A percentile compares a stretch with the other conserved stretches of the same genome.
Conservation (phyloP, 2,329 filamentous ascomycete species). For the Fusarium penzigii region DNA sequence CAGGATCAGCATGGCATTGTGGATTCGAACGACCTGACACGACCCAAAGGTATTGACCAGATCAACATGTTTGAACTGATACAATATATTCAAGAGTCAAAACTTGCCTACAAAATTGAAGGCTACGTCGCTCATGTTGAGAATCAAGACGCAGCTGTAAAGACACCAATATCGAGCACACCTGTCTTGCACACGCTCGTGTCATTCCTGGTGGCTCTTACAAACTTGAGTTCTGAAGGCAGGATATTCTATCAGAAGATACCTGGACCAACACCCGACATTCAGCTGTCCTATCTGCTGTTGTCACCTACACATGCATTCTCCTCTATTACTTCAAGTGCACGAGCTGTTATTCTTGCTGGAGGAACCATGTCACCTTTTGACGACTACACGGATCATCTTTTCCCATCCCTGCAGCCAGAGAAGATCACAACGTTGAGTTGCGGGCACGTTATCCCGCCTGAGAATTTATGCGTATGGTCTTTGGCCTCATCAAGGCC, state of each 20-base stretch:
- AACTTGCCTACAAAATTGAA: slow-evolving; percentile 91
- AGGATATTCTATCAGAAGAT: slow-evolving; percentile 64
- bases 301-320: slow-evolving; percentile 92
- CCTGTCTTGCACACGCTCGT: slow-evolving; percentile 58
- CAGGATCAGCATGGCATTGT: slow-evolving; percentile 64
- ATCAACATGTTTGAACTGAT: slow-evolving; percentile 92
- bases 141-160: slow-evolving; percentile 40
- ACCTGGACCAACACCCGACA: slow-evolving; percentile 39
- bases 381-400: slow-evolving; percentile 80
- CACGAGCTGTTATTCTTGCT: slow-evolving; percentile 84
- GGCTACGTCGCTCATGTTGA: slow-evolving; percentile 72
- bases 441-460: slow-evolving; percentile 91
- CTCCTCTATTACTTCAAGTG: slow-evolving; percentile 79
- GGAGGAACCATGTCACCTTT: slow-evolving; percentile 99
- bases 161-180: slow-evolving; percentile 32
- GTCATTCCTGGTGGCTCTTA: slow-evolving; percentile 75
- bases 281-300: slow-evolving; percentile 79
- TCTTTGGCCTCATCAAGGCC: slow-evolving; percentile 56
- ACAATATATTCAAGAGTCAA: slow-evolving; percentile 86
- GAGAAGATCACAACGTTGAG: slow-evolving; percentile 76
- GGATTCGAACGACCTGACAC: slow-evolving; percentile 70
- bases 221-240: slow-evolving; percentile 77
- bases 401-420: slow-evolving; percentile 73
- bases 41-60: slow-evolving; percentile 86
- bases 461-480: slow-evolving; percentile 77